Conservation (phyloP, 805 yeast genomes). For the Ogataea populi-albae region DNA sequence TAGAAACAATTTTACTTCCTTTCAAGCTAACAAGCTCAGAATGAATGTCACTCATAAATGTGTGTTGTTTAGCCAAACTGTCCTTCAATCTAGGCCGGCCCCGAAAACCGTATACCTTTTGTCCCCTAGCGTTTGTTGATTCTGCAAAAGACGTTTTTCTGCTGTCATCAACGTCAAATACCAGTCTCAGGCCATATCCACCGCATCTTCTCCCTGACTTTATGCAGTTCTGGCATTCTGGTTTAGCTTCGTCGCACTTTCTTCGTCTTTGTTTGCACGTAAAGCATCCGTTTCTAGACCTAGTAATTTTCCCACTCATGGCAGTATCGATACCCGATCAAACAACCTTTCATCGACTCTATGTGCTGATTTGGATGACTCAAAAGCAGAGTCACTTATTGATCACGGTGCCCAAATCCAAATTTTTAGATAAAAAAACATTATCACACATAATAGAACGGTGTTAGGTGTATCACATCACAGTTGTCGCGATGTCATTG, state of each 20-base stretch:
- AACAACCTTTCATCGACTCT: too few relatives aligned
- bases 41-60: not conserved
- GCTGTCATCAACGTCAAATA: conserved; percentile 50
- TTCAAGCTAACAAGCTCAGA: too few relatives aligned
- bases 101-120: conserved; percentile 39
- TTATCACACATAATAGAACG: too few relatives aligned
- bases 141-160: conserved; percentile 26
- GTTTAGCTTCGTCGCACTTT: conserved; percentile 57
- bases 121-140: conserved; percentile 30
- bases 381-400: too few relatives aligned
- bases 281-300: conserved; percentile 59
- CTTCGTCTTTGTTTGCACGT: conserved; percentile 53
- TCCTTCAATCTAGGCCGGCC: conserved; percentile 42
- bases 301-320: conserved; percentile 41
- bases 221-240: conserved; percentile 47
- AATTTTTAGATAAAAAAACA: too few relatives aligned
- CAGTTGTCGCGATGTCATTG: too few relatives aligned
- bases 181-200: conserved; percentile 47
- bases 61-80: conserved; percentile 22
- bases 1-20: too few relatives aligned
- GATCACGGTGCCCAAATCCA: too few relatives aligned
- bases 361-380: too few relatives aligned
- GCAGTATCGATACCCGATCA: too few relatives aligned
- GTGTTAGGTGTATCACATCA: too few relatives aligned
- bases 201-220: conserved; percentile 44